Evolutionary conservation across 345 rosid species (phyloP), one percentile per base, ranked within the genome.

Genomic region (Salix purpurea): DNA sequence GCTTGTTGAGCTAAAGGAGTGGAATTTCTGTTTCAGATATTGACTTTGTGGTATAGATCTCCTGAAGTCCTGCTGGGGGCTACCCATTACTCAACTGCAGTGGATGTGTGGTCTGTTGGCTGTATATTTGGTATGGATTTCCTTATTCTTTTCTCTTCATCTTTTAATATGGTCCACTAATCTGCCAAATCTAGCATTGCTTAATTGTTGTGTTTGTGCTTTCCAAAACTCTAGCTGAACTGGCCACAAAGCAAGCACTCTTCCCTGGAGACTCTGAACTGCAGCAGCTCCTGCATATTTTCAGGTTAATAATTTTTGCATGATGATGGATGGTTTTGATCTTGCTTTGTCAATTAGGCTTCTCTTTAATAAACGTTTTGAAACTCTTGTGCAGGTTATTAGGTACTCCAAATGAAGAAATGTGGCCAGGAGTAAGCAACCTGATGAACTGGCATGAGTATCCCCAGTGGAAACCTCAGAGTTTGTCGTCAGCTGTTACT

Each of bases 361-460:
- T 10, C 23, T 73, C n/a, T 71, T 52, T 14, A 44, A 11, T 44
- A 37, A 50, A 24, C 10, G 26, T 60, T 74, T 44, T 40, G 40
- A 26, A 4, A 13, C 74, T 50, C 1, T 32, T 28, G 54, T 79
- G 73, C 88, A 92, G 98, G 92, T 82, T 93, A 79, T 74, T 96
- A 18, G 98, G 99, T 44, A 93, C 99, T 68, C 99, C 99, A 24
- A 90, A 93, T 83, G 98, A 96, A 77, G 37, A 85, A 73, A 74
- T 92, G 77, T 96, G 99, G 99, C 98, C 99, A 2, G 99, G 97
- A 70, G 97, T 96, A 23, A 88, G 94, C 85, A 81, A 81, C 50
- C 87, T 96, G 76, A 78, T 88, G 87, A 92, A 96, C 88, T 96
- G 99, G 99, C 99, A 96, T 39, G 99, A 91, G 82, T 96, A 96